phyloP scores from a whole-genome alignment of 1,139 yeast species.

The Pichia sp. region DNA sequence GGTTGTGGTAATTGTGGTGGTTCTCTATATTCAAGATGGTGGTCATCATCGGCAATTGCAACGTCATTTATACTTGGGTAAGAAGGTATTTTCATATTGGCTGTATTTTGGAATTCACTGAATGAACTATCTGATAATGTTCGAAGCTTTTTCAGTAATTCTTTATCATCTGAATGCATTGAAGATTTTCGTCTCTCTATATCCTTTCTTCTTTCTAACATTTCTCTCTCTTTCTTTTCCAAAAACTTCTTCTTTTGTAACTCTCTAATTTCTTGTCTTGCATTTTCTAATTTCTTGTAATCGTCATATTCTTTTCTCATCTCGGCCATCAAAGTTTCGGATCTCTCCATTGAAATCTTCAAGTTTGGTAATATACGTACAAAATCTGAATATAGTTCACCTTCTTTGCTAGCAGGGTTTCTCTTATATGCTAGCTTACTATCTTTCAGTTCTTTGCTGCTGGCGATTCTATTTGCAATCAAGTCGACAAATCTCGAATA shows the following conservation, averaged over 20 bases:
- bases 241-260: slow-evolving; percentile 21
- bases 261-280: slow-evolving; percentile 25
- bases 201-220: slow-evolving; percentile 9
- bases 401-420: slow-evolving; percentile 26
- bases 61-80: slow-evolving; percentile 18
- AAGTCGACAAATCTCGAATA: slow-evolving; percentile 50
- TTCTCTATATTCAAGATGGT: neutral
- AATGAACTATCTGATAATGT: slow-evolving; percentile 23
- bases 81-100: slow-evolving; percentile 4
- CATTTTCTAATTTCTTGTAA: slow-evolving; percentile 26
- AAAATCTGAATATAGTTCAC: slow-evolving; percentile 24
- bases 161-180: slow-evolving; percentile 19
- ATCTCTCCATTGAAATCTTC: slow-evolving; percentile 36
- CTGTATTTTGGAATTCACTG: neutral
- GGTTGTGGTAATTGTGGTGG: slow-evolving; percentile 2
- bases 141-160: slow-evolving; percentile 23
- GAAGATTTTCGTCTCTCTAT: slow-evolving; percentile 17
- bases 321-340: slow-evolving; percentile 37
- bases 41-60: slow-evolving; percentile 20
- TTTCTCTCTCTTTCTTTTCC: slow-evolving; percentile 12
- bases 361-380: slow-evolving; percentile 25
- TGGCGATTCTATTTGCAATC: slow-evolving; percentile 42
- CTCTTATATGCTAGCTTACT: slow-evolving; percentile 25
- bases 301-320: slow-evolving; percentile 34
- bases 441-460: slow-evolving; percentile 40